These are phyloP conservation scores for Penicillium hordei DNA, from an alignment of 2,329 filamentous ascomycete genomes.

Conservation along the genomic window DNA sequence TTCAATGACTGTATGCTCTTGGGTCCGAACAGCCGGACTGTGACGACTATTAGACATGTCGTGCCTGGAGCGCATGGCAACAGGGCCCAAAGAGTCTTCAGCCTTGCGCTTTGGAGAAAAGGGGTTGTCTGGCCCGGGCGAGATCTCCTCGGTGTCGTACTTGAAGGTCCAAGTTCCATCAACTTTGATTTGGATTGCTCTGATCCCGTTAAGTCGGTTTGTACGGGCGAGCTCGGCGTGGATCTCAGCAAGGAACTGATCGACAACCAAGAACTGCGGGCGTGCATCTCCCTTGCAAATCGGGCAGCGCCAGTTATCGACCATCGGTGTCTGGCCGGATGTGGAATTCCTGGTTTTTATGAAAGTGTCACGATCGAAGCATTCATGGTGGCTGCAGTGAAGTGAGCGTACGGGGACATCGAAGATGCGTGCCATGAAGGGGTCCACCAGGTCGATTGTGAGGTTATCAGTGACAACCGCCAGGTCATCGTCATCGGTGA, in stretches of 20 bases:
- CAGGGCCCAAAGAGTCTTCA: not conserved
- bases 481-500: conserved; percentile 59
- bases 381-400: conserved; percentile 75
- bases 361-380: conserved; percentile 85
- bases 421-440: conserved; percentile 66
- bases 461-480: conserved; percentile 59
- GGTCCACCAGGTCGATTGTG: conserved; percentile 64
- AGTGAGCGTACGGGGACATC: conserved; percentile 68
- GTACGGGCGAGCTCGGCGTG: conserved; percentile 53
- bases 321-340: conserved; percentile 44
- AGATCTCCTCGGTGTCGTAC: conserved; percentile 29
- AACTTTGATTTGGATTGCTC: conserved; percentile 62
- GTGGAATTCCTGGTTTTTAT: conserved; percentile 61
- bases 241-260: conserved; percentile 70
- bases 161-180: conserved; percentile 67
- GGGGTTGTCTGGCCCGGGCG: not conserved
- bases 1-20: conserved; percentile 22
- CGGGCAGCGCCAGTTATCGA: conserved; percentile 77
- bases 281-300: conserved; percentile 76
- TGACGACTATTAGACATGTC: not conserved
- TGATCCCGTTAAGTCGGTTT: conserved; percentile 52
- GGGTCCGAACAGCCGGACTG: not conserved
- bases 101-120: conserved; percentile 15
- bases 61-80: conserved; percentile 20
- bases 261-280: conserved; percentile 68